A percentile compares a stretch with the other conserved stretches of the same genome.
Evolutionary conservation across 345 rosid genomes (phyloP).

Genomic region (Odontarrhena argentea): DNA sequence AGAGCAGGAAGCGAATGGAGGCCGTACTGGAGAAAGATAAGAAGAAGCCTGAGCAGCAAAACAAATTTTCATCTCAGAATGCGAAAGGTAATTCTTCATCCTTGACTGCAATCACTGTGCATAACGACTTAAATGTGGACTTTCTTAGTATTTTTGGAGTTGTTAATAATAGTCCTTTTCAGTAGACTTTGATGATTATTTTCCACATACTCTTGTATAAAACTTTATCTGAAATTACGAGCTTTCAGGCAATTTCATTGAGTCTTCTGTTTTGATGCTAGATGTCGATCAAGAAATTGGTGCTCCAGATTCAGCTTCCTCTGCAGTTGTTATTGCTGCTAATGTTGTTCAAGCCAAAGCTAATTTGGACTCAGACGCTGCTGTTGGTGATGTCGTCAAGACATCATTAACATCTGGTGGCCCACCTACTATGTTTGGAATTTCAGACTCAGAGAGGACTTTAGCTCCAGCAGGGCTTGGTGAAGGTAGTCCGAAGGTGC

Average conservation of each 20-base stretch:
- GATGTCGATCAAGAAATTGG: conserved; percentile 25
- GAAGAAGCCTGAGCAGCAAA: conserved; percentile 58
- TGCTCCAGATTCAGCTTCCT: conserved; percentile 24
- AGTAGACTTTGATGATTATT: conserved; percentile 11
- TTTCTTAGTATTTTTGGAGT: conserved; percentile 10
- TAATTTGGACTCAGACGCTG: conserved; percentile 38
- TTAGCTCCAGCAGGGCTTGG: conserved; percentile 77
- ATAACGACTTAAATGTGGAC: conserved; percentile 5
- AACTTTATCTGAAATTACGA: conserved; percentile 31
- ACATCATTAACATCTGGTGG: conserved; percentile 57
- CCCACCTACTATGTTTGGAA: conserved; percentile 55
- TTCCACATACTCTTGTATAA: conserved; percentile 4
- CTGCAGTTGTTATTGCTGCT: conserved; percentile 26
- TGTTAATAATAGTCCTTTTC: background rate
- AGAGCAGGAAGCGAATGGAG: conserved; percentile 82
- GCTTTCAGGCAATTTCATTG: conserved; percentile 38
- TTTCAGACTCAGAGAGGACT: conserved; percentile 45
- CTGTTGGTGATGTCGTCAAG: conserved; percentile 45
- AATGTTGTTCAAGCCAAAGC: conserved; percentile 26
- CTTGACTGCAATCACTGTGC: background rate
- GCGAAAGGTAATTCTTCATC: conserved; percentile 49
- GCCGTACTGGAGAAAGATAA: conserved; percentile 80
- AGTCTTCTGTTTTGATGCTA: conserved; percentile 33
- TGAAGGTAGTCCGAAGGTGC: conserved; percentile 95
- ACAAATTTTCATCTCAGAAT: conserved; percentile 34